Conservation (phyloP, 129 eudicot species). For the Calendula officinalis region DNA sequence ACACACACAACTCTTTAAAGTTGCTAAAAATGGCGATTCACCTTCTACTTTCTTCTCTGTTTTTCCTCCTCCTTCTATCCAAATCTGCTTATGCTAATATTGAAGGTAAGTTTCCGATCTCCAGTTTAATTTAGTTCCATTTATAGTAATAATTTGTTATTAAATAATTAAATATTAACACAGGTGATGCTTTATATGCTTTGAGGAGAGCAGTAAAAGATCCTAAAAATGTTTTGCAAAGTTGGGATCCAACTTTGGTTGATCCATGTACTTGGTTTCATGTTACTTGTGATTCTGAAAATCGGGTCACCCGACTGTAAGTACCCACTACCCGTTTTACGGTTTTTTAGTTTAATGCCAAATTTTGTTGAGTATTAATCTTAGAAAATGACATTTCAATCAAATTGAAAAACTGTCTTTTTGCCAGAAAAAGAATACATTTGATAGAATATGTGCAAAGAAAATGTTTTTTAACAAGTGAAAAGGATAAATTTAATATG, state of each 20-base stretch:
- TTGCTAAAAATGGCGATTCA: slow-evolving; percentile 19
- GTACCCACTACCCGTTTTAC: slow-evolving; percentile 12
- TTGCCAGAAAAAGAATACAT: not conserved
- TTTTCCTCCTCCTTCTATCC: slow-evolving; percentile 23
- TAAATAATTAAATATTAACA: not conserved
- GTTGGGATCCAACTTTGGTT: slow-evolving; percentile 67
- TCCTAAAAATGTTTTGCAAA: slow-evolving; percentile 40
- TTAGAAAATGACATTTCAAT: slow-evolving; percentile 1
- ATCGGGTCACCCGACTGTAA: slow-evolving; percentile 60
- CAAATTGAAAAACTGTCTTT: not conserved
- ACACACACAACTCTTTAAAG: slow-evolving; percentile 1
- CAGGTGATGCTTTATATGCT: slow-evolving; percentile 64
- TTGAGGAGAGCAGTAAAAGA: slow-evolving; percentile 42
- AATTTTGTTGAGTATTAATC: not conserved
- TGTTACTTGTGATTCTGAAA: slow-evolving; percentile 53
- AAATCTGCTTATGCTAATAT: slow-evolving; percentile 31
- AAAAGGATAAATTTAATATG: not conserved
- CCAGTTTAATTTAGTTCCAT: not conserved
- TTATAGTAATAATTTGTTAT: not conserved
- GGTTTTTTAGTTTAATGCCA: too few species aligned
- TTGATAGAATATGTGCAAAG: not conserved
- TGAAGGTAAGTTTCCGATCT: slow-evolving; percentile 32
- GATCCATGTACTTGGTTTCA: slow-evolving; percentile 75
- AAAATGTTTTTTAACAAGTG: too few species aligned
- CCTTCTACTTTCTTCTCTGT: slow-evolving; percentile 21